A percentile compares a stretch with the other conserved stretches of the same genome.
These are phyloP conservation scores for Priceomyces castillae DNA, from an alignment of 805 yeast species.

Conservation along the genomic window DNA sequence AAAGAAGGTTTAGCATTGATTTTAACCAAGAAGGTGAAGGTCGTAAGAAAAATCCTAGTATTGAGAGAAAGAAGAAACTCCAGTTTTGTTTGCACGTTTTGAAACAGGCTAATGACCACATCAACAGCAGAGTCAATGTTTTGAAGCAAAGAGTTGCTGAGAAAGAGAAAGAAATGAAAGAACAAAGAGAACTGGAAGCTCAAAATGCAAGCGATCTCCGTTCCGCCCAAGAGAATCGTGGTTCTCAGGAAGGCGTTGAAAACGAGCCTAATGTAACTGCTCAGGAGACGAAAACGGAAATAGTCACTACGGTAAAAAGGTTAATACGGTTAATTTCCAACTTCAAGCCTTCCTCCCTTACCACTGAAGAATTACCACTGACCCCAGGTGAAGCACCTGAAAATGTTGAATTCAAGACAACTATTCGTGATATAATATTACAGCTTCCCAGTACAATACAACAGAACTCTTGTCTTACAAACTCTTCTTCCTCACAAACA, in stretches of 20 bases:
- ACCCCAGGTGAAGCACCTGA: constrained; percentile 10
- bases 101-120: constrained; percentile 75
- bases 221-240: constrained; percentile 2
- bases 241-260: constrained; percentile 12
- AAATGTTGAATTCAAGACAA: constrained; percentile 46
- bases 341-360: constrained; percentile 49
- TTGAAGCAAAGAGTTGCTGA: constrained; percentile 52
- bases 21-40: constrained; percentile 1
- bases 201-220: not conserved
- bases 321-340: constrained; percentile 83
- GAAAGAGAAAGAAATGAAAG: constrained; percentile 39
- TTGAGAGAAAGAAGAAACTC: constrained; percentile 72
- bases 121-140: constrained; percentile 62
- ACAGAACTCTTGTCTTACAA: constrained; percentile 31
- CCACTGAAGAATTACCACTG: constrained; percentile 14
- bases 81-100: constrained; percentile 77
- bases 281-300: constrained; percentile 67
- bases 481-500: constrained; percentile 20
- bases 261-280: constrained; percentile 12
- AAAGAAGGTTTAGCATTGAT: constrained; percentile 18
- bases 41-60: constrained; percentile 26
- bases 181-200: constrained; percentile 12
- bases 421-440: constrained; percentile 75
- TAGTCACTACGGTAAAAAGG: constrained; percentile 83
- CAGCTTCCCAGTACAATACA: constrained; percentile 59